phyloP scores from a whole-genome alignment of 1,139 yeast genomes.

The Kodamaea ohmeri region DNA sequence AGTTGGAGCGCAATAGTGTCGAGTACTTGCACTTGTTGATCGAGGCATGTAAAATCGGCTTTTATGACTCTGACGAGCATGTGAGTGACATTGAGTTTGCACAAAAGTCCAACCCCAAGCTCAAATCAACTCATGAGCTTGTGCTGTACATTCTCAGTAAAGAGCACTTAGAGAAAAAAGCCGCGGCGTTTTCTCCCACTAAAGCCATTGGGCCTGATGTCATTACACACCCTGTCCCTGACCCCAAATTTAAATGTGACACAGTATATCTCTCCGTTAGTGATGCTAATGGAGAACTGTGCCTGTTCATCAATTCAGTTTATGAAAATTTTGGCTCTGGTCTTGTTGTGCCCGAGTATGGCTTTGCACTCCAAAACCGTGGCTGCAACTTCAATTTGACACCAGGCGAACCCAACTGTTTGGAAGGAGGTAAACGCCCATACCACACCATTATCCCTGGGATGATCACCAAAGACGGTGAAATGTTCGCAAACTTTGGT shows the following conservation, averaged over 20 bases:
- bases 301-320: conserved; percentile 77
- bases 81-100: conserved; percentile 54
- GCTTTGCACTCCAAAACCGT: conserved; percentile 73
- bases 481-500: conserved; percentile 68
- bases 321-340: conserved; percentile 73
- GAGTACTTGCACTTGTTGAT: conserved; percentile 68
- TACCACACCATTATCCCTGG: conserved; percentile 88
- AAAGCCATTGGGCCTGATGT: conserved; percentile 42
- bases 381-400: conserved; percentile 72
- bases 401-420: conserved; percentile 54
- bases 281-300: conserved; percentile 74
- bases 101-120: neutral
- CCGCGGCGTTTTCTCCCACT: conserved; percentile 41
- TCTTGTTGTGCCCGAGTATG: conserved; percentile 62
- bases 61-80: conserved; percentile 74
- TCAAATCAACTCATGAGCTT: neutral
- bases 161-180: conserved; percentile 49
- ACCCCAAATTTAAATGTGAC: conserved; percentile 64
- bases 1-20: conserved; percentile 61
- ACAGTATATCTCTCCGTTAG: conserved; percentile 74
- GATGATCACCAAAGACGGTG: conserved; percentile 52
- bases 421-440: conserved; percentile 72
- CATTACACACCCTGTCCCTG: conserved; percentile 56
- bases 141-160: conserved; percentile 35
- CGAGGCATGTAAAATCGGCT: conserved; percentile 70